Conservation (phyloP, 2,329 filamentous ascomycete genomes). For the Epichloe sibirici region DNA sequence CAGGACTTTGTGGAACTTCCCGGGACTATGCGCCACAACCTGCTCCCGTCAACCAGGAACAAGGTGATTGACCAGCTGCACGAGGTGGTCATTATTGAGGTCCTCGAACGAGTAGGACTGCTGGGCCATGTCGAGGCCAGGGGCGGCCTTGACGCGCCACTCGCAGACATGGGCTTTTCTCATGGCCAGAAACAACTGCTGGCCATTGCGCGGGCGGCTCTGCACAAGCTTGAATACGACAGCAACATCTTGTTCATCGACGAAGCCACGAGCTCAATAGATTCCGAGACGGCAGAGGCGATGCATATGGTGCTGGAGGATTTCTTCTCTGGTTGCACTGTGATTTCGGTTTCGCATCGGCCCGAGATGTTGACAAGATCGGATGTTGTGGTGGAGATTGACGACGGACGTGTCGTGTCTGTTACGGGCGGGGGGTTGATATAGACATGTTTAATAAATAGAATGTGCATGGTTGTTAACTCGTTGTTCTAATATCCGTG, state of each 20-base stretch:
- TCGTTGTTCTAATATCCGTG: no score
- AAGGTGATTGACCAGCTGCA: background rate
- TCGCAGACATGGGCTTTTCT: slow-evolving; percentile 7
- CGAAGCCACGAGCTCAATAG: background rate
- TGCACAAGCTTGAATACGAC: slow-evolving; percentile 1
- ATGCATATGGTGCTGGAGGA: background rate
- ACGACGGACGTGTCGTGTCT: background rate
- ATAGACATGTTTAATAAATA: no score
- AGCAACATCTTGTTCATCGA: background rate
- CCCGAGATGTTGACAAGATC: background rate
- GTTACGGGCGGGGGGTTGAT: background rate
- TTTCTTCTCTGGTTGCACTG: background rate
- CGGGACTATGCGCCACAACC: slow-evolving; percentile 8
- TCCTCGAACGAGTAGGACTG: slow-evolving; percentile 7
- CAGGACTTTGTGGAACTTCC: slow-evolving; percentile 16
- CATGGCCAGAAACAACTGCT: slow-evolving; percentile 10
- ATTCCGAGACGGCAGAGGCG: background rate
- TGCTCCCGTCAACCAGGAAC: background rate
- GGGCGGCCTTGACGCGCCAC: slow-evolving; percentile 7
- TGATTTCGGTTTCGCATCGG: background rate
- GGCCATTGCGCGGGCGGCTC: slow-evolving; percentile 7
- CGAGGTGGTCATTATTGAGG: background rate
- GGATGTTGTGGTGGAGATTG: background rate
- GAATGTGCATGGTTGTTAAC: no score
- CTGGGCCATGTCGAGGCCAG: slow-evolving; percentile 2